These are phyloP conservation scores for Phytophthora citricola DNA, from an alignment of 352 stramenopile species.

Conservation along the genomic window DNA sequence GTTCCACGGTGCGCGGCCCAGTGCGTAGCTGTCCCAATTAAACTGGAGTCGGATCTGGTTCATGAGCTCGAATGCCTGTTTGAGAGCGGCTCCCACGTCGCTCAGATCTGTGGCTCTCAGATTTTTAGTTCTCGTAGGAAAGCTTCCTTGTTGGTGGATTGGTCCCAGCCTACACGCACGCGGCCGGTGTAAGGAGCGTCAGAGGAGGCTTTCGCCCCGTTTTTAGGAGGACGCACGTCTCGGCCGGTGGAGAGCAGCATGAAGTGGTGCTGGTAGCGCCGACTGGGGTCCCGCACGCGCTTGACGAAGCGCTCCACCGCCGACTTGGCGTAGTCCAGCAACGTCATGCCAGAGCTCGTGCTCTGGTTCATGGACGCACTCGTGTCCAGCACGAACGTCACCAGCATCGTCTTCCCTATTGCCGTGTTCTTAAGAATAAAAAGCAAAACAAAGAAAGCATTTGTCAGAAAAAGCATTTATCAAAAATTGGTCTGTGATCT, in stretches of 20 bases:
- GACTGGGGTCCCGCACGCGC: slow-evolving; percentile 79
- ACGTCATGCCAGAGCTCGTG: slow-evolving; percentile 88
- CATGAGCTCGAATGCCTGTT: slow-evolving; percentile 89
- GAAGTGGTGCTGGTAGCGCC: slow-evolving; percentile 90
- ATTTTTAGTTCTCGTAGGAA: slow-evolving; percentile 88
- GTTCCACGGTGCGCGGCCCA: slow-evolving; percentile 83
- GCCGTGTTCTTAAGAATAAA: too few species aligned
- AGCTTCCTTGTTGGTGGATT: slow-evolving; percentile 85
- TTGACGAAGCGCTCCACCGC: slow-evolving; percentile 90
- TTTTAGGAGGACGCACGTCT: slow-evolving; percentile 35
- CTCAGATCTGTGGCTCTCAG: slow-evolving; percentile 81
- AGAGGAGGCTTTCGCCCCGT: slow-evolving; percentile 10
- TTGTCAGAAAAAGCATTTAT: too few species aligned
- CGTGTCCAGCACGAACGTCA: slow-evolving; percentile 92
- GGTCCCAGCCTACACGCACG: slow-evolving; percentile 87
- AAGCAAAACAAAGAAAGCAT: too few species aligned
- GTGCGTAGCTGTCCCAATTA: slow-evolving; percentile 89
- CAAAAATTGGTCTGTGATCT: too few species aligned
- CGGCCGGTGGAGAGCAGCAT: slow-evolving; percentile 85
- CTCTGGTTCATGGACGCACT: slow-evolving; percentile 92
- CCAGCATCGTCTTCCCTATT: slow-evolving; percentile 58
- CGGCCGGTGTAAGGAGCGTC: slow-evolving; percentile 58
- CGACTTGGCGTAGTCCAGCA: slow-evolving; percentile 90
- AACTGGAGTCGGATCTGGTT: slow-evolving; percentile 90
- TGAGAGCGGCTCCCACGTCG: slow-evolving; percentile 73